Conservation (phyloP, 768 basidiomycete species). For the Russula lepida region DNA sequence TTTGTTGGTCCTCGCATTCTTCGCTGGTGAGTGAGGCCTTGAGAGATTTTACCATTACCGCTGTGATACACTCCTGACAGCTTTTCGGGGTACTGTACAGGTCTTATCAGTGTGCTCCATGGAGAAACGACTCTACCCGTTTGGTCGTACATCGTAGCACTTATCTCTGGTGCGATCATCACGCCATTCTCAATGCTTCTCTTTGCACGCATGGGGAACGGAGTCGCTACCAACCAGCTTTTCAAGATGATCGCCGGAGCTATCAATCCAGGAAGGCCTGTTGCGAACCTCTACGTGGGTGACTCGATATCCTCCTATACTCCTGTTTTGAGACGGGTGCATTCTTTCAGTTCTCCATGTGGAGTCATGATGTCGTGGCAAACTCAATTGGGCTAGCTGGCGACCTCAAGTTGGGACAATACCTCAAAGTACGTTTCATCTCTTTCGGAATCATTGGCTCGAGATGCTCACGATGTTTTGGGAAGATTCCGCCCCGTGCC, state of each 20-base stretch:
- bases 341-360: conserved; percentile 49
- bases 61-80: not conserved
- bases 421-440: conserved; percentile 25
- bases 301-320: not conserved
- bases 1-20: conserved; percentile 42
- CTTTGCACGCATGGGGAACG: conserved; percentile 52
- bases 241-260: conserved; percentile 61
- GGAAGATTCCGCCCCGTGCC: conserved; percentile 58
- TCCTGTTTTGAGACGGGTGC: not conserved
- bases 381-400: conserved; percentile 45
- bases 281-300: conserved; percentile 58
- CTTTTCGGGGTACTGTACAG: not conserved
- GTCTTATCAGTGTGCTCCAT: conserved; percentile 37
- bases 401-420: conserved; percentile 51
- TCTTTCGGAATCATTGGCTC: not conserved
- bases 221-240: conserved; percentile 49
- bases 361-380: conserved; percentile 53
- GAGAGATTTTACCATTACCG: not conserved
- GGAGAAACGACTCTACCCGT: conserved; percentile 55
- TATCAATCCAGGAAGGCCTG: conserved; percentile 53
- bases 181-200: conserved; percentile 51
- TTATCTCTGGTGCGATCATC: conserved; percentile 38
- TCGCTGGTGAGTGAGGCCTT: conserved; percentile 41
- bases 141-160: conserved; percentile 53
- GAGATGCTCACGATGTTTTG: not conserved